Percentiles rank a stretch among this genome's conserved stretches.
These are phyloP conservation scores for Endocalyx cinctus DNA, from an alignment of 2,329 filamentous ascomycete genomes.

Conservation along the genomic window DNA sequence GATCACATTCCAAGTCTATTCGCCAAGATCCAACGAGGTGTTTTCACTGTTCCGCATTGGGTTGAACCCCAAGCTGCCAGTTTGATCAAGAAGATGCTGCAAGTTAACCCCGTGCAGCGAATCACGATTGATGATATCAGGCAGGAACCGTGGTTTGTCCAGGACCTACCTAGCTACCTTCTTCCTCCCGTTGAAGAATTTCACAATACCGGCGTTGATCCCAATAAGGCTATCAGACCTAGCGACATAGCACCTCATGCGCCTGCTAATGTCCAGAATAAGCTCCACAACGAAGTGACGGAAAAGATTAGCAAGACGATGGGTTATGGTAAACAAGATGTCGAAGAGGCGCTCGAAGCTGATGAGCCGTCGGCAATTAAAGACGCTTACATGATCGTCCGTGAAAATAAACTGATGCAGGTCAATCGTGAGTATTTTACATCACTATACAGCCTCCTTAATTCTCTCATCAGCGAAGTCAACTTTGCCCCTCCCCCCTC, in stretches of 20 bases:
- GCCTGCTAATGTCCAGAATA: constrained; percentile 74
- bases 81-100: constrained; percentile 88
- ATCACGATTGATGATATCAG: constrained; percentile 93
- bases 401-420: constrained; percentile 97
- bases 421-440: constrained; percentile 68
- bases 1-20: constrained; percentile 97
- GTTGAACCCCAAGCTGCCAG: constrained; percentile 78
- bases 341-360: constrained; percentile 86
- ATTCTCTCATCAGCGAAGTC: constrained; percentile 1
- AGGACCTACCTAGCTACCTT: constrained; percentile 81
- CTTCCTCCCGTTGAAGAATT: constrained; percentile 87
- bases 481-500: background rate
- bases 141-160: constrained; percentile 88
- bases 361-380: constrained; percentile 97
- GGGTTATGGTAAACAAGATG: constrained; percentile 93
- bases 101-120: constrained; percentile 90
- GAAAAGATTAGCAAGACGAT: constrained; percentile 96
- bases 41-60: constrained; percentile 88
- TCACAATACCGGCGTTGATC: constrained; percentile 87
- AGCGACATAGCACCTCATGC: constrained; percentile 76
- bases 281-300: constrained; percentile 86
- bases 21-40: constrained; percentile 93
- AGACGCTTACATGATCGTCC: constrained; percentile 95
- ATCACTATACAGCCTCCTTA: constrained; percentile 1
- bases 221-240: constrained; percentile 83